Conservation (phyloP, 2,329 filamentous ascomycete genomes). For the Cytospora chrysosperma region DNA sequence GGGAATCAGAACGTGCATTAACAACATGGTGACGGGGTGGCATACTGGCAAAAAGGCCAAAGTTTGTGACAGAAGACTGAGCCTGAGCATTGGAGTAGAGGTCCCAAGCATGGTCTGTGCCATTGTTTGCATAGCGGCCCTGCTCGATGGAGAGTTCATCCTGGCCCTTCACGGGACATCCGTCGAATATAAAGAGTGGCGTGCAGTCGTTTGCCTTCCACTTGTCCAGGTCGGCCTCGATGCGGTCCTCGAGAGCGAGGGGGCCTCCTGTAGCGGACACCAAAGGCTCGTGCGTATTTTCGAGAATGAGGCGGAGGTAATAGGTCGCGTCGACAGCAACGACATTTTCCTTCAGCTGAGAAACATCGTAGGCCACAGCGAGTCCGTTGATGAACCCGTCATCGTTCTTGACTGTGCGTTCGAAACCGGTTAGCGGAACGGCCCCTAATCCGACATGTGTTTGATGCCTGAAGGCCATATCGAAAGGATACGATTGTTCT, state of each 20-base stretch:
- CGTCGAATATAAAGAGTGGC: conserved; percentile 91
- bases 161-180: conserved; percentile 74
- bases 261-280: conserved; percentile 86
- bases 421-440: not conserved
- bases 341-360: conserved; percentile 69
- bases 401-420: conserved; percentile 17
- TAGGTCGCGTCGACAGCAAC: conserved; percentile 88
- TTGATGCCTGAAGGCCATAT: not conserved
- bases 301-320: conserved; percentile 79
- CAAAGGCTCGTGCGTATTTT: conserved; percentile 78
- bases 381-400: conserved; percentile 23
- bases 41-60: conserved; percentile 74
- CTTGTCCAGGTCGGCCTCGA: conserved; percentile 72
- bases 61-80: conserved; percentile 78
- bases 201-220: conserved; percentile 69
- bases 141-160: conserved; percentile 67
- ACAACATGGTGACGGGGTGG: not conserved
- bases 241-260: conserved; percentile 73
- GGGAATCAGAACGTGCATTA: conserved; percentile 21
- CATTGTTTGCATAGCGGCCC: conserved; percentile 63
- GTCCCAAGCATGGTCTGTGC: conserved; percentile 79
- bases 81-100: conserved; percentile 81
- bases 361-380: conserved; percentile 52
- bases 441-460: not conserved
- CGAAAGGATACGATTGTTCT: not conserved